phyloP scores from a whole-genome alignment of 768 basidiomycete species.

The Cystofilobasidium ferigula region DNA sequence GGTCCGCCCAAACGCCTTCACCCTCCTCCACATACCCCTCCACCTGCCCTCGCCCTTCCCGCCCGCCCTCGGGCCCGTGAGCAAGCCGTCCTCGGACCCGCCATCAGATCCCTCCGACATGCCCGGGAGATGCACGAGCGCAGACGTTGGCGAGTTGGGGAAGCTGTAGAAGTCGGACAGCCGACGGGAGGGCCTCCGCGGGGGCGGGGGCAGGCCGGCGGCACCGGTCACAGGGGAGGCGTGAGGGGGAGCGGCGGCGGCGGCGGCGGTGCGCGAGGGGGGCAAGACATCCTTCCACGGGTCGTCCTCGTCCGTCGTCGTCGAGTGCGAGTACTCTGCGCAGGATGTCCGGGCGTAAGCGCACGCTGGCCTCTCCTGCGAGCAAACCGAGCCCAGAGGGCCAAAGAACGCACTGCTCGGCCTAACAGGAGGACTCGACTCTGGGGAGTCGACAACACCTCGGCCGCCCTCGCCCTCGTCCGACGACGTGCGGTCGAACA shows the following conservation, averaged over 20 bases:
- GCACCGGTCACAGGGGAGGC: no score
- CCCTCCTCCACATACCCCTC: not conserved
- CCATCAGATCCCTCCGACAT: conserved; percentile 7
- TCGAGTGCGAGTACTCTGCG: not conserved
- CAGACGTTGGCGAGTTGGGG: conserved; percentile 32
- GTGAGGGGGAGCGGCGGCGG: no score
- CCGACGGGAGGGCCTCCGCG: not conserved
- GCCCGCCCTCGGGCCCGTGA: conserved; percentile 19
- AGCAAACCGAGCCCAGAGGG: no score
- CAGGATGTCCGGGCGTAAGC: not conserved
- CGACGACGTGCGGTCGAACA: not conserved
- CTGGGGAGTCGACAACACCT: no score
- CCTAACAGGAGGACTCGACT: no score
- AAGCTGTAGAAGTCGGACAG: conserved; percentile 27
- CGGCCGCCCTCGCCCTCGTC: not conserved
- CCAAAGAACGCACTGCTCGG: no score
- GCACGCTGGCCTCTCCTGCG: no score
- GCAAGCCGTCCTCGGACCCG: conserved; percentile 2
- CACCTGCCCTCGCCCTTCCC: conserved; percentile 17
- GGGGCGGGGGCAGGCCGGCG: not conserved
- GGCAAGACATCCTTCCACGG: conserved; percentile 22
- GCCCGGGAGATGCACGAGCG: conserved; percentile 6
- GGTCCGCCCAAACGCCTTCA: not conserved
- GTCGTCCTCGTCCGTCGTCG: conserved; percentile 12
- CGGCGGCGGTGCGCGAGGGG: no score